Percentiles rank a stretch among this genome's conserved stretches.
These are phyloP conservation scores for Podospora didyma DNA, from an alignment of 495 filamentous ascomycete genomes.

Conservation along the genomic window DNA sequence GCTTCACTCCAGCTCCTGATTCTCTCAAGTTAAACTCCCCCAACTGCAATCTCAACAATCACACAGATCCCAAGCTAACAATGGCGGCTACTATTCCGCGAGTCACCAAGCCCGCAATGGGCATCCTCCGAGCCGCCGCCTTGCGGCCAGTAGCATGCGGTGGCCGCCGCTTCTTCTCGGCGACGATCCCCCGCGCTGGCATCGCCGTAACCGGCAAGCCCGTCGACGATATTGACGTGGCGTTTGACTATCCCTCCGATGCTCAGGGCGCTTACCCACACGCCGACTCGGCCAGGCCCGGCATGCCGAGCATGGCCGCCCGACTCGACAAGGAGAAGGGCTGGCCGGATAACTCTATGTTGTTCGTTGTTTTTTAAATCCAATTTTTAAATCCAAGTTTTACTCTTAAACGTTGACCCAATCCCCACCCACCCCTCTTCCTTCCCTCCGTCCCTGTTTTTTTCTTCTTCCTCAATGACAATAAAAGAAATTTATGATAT, in stretches of 20 bases:
- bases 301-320: background rate
- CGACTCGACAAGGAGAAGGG: slow-evolving; percentile 7
- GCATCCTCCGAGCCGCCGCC: background rate
- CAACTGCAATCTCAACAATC: too few species aligned
- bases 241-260: slow-evolving; percentile 25
- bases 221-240: slow-evolving; percentile 22
- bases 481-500: too few species aligned
- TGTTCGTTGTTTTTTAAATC: background rate
- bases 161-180: background rate
- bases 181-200: background rate
- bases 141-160: background rate
- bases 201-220: slow-evolving; percentile 5
- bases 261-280: slow-evolving; percentile 11
- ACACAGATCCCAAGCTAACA: too few species aligned
- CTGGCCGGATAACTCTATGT: background rate
- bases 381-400: background rate
- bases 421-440: too few species aligned
- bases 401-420: too few species aligned
- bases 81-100: background rate
- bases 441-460: too few species aligned
- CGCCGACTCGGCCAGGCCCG: background rate
- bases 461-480: too few species aligned
- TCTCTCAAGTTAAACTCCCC: too few species aligned
- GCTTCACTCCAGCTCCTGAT: too few species aligned
- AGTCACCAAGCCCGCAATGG: background rate